Evolutionary conservation across 352 stramenopile genomes (phyloP), one percentile per base, ranked within the genome.

Genomic region (Phytophthora pistaciae): DNA sequence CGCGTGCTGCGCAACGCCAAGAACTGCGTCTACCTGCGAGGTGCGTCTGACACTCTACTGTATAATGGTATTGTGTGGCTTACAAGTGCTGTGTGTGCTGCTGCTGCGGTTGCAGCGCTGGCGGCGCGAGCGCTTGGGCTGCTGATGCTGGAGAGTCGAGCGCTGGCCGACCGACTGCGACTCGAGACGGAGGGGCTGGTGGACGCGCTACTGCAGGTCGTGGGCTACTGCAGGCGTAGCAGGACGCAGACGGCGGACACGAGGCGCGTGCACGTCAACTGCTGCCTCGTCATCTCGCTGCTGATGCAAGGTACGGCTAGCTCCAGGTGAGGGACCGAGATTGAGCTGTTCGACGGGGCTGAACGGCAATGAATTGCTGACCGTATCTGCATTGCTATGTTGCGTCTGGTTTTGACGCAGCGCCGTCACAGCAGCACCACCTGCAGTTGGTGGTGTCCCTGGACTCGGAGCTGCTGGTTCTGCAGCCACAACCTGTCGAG

Each of bases 231-330:
- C 40, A 76, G 87, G 16, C 79, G 77, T 33, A 74, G 79, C 48
- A 63, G 71, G 31, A 70, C 69, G 25, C 78, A 87, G 57, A 91
- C 79, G 42, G 63, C 79, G 10, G 88, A 94, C 56, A 87, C 74
- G 27, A 76, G 83, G 23, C 86, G 87, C 25, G 84, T 93, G 23
- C 85, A 94, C 49, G 88, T 95, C 46, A 95, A 95, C 60, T 93
- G 83, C 77, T 95, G 87, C 54, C 81, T 95, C 57, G 84, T 93
- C 38, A 91, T 95, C 72, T 92, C 88, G n/a, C 77, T 95, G 66
- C 53, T 95, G 49, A 94, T 94, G 87, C 82, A 91, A 80, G 75
- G 80, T 79, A 67, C 59, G 72, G 60, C 52, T 38, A 23, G 38
- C 21, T 70, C 31, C 50, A 72, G 57, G 63, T 70, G 56, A 70